Evolutionary conservation across 345 rosid species (phyloP).

Genomic region (Murraya koenigii): DNA sequence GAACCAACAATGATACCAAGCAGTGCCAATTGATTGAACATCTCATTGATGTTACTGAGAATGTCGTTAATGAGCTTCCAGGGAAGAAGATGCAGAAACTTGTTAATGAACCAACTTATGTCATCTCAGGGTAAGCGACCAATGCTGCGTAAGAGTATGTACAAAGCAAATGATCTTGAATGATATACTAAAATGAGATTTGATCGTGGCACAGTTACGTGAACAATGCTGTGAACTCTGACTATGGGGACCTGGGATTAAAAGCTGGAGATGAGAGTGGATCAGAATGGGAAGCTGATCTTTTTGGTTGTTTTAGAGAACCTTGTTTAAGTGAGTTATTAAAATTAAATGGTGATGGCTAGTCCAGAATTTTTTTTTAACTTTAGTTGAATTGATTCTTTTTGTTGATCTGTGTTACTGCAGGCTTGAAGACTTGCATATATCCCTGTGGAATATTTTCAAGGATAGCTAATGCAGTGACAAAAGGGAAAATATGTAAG

Average conservation of each 20-base stretch:
- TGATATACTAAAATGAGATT: neutral
- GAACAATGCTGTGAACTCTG: conserved; percentile 27
- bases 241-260: conserved; percentile 1
- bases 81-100: conserved; percentile 31
- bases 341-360: neutral
- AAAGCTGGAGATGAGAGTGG: conserved; percentile 6
- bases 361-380: neutral
- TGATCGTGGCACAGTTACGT: conserved; percentile 14
- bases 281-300: conserved; percentile 23
- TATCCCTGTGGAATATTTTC: conserved; percentile 35
- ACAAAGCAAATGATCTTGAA: too few relatives aligned
- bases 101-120: conserved; percentile 27
- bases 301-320: conserved; percentile 30
- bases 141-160: too few relatives aligned
- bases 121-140: conserved; percentile 24
- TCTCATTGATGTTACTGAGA: conserved; percentile 23
- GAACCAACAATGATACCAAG: conserved; percentile 25
- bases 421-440: conserved; percentile 31
- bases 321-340: conserved; percentile 32
- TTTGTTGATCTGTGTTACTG: neutral
- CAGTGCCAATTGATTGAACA: conserved; percentile 45
- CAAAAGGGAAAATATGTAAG: conserved; percentile 30
- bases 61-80: conserved; percentile 19
- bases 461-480: conserved; percentile 24
- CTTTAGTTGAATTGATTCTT: neutral